These are phyloP conservation scores for Alternaria dauci DNA, from an alignment of 2,329 filamentous ascomycete genomes.

Conservation along the genomic window DNA sequence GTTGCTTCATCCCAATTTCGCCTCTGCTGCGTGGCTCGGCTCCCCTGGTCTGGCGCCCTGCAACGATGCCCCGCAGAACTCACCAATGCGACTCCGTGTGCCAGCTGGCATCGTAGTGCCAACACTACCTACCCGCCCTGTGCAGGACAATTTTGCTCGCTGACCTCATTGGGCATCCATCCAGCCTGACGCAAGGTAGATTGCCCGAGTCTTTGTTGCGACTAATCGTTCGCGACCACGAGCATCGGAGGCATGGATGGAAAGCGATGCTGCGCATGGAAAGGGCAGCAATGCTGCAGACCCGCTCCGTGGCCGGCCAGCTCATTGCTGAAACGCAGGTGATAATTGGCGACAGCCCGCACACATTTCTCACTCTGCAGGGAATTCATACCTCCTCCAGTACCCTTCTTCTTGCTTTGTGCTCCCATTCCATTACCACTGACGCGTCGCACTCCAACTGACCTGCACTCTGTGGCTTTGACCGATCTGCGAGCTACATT, in stretches of 20 bases:
- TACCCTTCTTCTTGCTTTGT: slow-evolving; percentile 36
- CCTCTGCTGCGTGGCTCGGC: slow-evolving; percentile 35
- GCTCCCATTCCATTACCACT: slow-evolving; percentile 42
- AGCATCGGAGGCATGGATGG: slow-evolving; percentile 41
- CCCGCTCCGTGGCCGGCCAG: slow-evolving; percentile 48
- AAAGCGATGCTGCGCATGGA: slow-evolving; percentile 44
- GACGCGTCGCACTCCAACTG: slow-evolving; percentile 39
- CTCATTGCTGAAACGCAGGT: slow-evolving; percentile 48
- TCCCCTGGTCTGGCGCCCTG: slow-evolving; percentile 31
- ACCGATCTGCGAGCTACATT: slow-evolving; percentile 43
- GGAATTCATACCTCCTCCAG: slow-evolving; percentile 47
- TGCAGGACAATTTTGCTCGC: slow-evolving; percentile 44
- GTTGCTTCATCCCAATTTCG: slow-evolving; percentile 24
- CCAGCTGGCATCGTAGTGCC: slow-evolving; percentile 45
- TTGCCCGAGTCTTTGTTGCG: slow-evolving; percentile 45
- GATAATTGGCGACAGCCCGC: slow-evolving; percentile 48
- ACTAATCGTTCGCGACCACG: slow-evolving; percentile 51
- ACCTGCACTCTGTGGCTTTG: slow-evolving; percentile 48
- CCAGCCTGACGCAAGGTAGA: slow-evolving; percentile 48
- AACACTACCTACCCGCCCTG: slow-evolving; percentile 45
- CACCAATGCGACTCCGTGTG: slow-evolving; percentile 41
- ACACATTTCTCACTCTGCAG: slow-evolving; percentile 40
- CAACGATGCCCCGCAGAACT: slow-evolving; percentile 41
- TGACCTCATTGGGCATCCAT: slow-evolving; percentile 41
- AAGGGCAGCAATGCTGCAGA: slow-evolving; percentile 46